Base-by-base conservation (phyloP, 2,329 filamentous ascomycete genomes). In the Tolypocladium guangdongense region DNA sequence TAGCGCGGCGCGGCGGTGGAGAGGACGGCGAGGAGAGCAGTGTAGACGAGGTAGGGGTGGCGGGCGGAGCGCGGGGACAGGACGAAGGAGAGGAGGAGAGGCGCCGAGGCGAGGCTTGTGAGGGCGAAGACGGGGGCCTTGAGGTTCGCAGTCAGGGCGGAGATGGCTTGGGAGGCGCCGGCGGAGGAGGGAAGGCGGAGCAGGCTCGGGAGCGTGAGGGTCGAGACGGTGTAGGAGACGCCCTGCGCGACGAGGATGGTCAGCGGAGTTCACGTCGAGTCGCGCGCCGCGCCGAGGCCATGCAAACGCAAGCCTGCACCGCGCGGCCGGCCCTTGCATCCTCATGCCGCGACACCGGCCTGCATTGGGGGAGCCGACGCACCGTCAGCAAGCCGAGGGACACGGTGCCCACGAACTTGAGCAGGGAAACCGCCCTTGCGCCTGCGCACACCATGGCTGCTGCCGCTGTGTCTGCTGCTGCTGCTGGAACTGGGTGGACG, bases 361-460 rank as follows among this genome's bases (percentile, higher is more conserved):
- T 22, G 38, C 18, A 18, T 30, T 30, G 27, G 52, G 53, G 35
- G 50, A 12, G 32, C 7, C 32, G 27, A 76, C 86, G 64, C 81
- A 95, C 90, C 55, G 90, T 96, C 69, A 95, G 74, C 54, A 96
- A 79, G 58, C 92, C 92, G 54, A 96, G 79, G 63, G 87, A 92
- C 60, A 95, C 82, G 51, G 90, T 95, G 65, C 92, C 92, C 61
- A 96, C 87, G 69, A 96, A 96, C 75, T 97, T 96, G 74, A 88
- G 83, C 69, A 87, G 74, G 53, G 88, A 84, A 65, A 96, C 77
- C 65, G 58, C 54, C 50, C 54, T 56, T 45, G 55, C 57, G 52
- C 83, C 82, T 63, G 78, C 83, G 62, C 80, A 82, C 62, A 82
- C 77, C 81, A 90, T 87, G 70, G 66, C 38, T 51, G 41, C 51